Percentiles rank a stretch among this genome's conserved stretches.
phyloP scores from a whole-genome alignment of 495 filamentous ascomycete genomes.

The Neurospora sp. region DNA sequence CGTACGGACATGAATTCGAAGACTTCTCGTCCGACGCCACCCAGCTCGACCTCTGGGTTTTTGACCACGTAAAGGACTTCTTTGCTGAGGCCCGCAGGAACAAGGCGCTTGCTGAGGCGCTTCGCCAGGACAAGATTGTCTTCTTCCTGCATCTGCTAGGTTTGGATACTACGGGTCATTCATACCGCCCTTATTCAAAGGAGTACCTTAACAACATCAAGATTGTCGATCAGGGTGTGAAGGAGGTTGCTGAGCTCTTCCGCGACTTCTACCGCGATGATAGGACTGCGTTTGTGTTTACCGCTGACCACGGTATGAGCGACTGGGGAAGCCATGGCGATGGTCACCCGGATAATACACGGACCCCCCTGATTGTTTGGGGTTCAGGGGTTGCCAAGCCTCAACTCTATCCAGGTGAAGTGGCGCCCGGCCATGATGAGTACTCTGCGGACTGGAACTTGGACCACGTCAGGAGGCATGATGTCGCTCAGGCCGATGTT shows the following conservation, averaged over 20 bases:
- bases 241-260: conserved; percentile 70
- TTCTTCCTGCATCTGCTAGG: conserved; percentile 98
- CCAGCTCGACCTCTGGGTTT: conserved; percentile 87
- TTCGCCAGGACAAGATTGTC: conserved; percentile 78
- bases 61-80: conserved; percentile 79
- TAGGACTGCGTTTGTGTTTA: conserved; percentile 93
- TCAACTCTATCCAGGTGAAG: conserved; percentile 37
- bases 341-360: conserved; percentile 94
- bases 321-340: conserved; percentile 98
- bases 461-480: conserved; percentile 68
- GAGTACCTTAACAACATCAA: conserved; percentile 96
- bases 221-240: conserved; percentile 80
- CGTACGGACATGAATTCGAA: conserved; percentile 75
- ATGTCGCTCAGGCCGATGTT: conserved; percentile 91
- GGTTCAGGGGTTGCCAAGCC: conserved; percentile 85
- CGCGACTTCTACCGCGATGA: conserved; percentile 87
- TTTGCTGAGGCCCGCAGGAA: conserved; percentile 73
- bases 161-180: conserved; percentile 86
- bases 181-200: conserved; percentile 80
- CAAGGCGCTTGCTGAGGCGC: conserved; percentile 58
- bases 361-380: conserved; percentile 90
- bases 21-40: conserved; percentile 79
- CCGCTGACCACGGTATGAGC: conserved; percentile 97
- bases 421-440: conserved; percentile 78
- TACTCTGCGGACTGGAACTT: conserved; percentile 85